Evolutionary conservation across 2,329 filamentous ascomycete species (phyloP).

Genomic region (Lanzia echinophila): DNA sequence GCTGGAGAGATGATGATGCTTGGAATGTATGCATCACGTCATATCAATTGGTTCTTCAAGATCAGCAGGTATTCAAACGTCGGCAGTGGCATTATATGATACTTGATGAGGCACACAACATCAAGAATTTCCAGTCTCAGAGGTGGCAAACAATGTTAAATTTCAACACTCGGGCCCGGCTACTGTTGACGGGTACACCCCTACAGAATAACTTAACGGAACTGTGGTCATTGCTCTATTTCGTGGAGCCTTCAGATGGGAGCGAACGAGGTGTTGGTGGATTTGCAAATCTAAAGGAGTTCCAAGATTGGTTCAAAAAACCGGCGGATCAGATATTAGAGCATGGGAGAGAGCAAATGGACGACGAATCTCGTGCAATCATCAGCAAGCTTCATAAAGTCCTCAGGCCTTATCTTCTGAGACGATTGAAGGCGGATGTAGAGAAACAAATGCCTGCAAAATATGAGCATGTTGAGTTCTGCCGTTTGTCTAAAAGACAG

Average conservation of each 20-base stretch:
- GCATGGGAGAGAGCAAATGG: constrained; percentile 87
- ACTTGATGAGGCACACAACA: constrained; percentile 96
- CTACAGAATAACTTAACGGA: constrained; percentile 96
- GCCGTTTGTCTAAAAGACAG: constrained; percentile 89
- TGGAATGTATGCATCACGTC: constrained; percentile 99
- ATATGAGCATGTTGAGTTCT: constrained; percentile 95
- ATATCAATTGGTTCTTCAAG: constrained; percentile 91
- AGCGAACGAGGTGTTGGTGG: constrained; percentile 71
- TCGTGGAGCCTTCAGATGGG: constrained; percentile 83
- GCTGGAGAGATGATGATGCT: constrained; percentile 87
- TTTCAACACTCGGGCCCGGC: constrained; percentile 81
- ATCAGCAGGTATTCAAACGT: constrained; percentile 88
- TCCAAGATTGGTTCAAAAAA: constrained; percentile 91
- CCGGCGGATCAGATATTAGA: constrained; percentile 95
- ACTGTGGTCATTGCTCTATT: constrained; percentile 94
- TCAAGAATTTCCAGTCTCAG: constrained; percentile 98
- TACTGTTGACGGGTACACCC: constrained; percentile 88
- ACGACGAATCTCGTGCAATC: constrained; percentile 85
- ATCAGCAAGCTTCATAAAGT: constrained; percentile 93
- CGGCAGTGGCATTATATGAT: constrained; percentile 97
- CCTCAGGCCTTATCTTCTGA: constrained; percentile 81
- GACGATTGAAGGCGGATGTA: constrained; percentile 89
- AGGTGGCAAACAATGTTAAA: constrained; percentile 92
- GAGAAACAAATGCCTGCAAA: constrained; percentile 99
- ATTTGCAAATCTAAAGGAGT: constrained; percentile 91